Percentiles rank a stretch among this genome's conserved stretches.
Evolutionary conservation across 108 stramenopile species (phyloP).

Genomic region (Nitzschia inconspicua): DNA sequence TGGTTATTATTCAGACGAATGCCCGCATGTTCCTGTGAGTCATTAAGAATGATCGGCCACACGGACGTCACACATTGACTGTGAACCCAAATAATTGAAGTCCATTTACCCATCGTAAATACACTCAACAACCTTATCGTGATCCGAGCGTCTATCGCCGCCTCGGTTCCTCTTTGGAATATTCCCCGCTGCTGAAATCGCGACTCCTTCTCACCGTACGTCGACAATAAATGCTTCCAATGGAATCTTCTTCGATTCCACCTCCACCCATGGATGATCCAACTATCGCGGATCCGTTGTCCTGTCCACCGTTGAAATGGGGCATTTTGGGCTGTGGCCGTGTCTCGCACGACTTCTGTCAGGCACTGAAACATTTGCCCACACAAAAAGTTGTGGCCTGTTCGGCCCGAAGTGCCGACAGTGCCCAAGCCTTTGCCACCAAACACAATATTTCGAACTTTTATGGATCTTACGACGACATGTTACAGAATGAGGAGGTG

Average conservation of each 20-base stretch:
- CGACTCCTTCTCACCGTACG: no score
- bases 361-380: slow-evolving; percentile 49
- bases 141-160: no score
- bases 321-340: slow-evolving; percentile 64
- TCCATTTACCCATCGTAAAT: no score
- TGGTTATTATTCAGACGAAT: no score
- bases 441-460: slow-evolving; percentile 56
- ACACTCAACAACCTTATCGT: no score
- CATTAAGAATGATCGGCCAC: no score
- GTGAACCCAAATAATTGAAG: no score
- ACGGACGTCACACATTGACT: no score
- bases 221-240: neutral
- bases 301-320: slow-evolving; percentile 69
- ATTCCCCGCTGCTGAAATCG: no score
- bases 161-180: no score
- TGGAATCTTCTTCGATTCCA: slow-evolving; percentile 33
- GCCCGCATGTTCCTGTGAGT: no score
- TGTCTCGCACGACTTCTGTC: slow-evolving; percentile 60
- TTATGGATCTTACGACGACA: slow-evolving; percentile 62
- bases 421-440: slow-evolving; percentile 47
- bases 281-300: slow-evolving; percentile 28
- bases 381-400: slow-evolving; percentile 51
- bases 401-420: slow-evolving; percentile 34
- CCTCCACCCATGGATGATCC: slow-evolving; percentile 53
- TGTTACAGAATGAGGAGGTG: slow-evolving; percentile 57